These are phyloP conservation scores for Arabidopsis arenosa DNA, from an alignment of 345 rosid genomes.

Conservation along the genomic window DNA sequence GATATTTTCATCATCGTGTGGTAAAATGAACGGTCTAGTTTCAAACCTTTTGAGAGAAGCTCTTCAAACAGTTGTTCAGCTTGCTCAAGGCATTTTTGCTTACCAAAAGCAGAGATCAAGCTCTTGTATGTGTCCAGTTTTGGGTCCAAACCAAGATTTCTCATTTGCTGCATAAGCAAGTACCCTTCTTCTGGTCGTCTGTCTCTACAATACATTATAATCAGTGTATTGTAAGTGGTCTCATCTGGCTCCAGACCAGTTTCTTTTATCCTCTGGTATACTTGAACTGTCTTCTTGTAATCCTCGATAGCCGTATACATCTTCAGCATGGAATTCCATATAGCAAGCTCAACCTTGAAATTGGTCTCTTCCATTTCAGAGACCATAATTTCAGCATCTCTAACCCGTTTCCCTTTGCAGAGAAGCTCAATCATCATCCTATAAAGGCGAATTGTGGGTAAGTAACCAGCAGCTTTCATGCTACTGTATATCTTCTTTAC, in stretches of 20 bases:
- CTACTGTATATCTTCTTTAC: constrained; percentile 91
- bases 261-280: constrained; percentile 74
- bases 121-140: constrained; percentile 90
- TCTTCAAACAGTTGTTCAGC: constrained; percentile 85
- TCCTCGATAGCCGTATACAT: constrained; percentile 76
- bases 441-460: constrained; percentile 93
- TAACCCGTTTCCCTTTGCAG: constrained; percentile 76
- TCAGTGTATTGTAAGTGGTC: constrained; percentile 80
- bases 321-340: constrained; percentile 90
- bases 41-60: constrained; percentile 64
- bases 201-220: constrained; percentile 89
- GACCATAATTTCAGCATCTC: constrained; percentile 89
- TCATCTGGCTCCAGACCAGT: constrained; percentile 81
- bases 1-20: constrained; percentile 92
- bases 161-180: constrained; percentile 80
- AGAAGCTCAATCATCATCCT: constrained; percentile 76
- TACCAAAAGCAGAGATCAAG: constrained; percentile 87
- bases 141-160: constrained; percentile 68
- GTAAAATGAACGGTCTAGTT: constrained; percentile 88
- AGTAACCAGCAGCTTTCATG: constrained; percentile 96
- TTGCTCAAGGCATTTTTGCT: constrained; percentile 66
- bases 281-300: constrained; percentile 69
- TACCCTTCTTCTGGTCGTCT: constrained; percentile 85
- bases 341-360: constrained; percentile 80
- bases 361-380: constrained; percentile 91